Evolutionary conservation across 2,329 filamentous ascomycete genomes (phyloP).

Genomic region (Trichoderma sp.): DNA sequence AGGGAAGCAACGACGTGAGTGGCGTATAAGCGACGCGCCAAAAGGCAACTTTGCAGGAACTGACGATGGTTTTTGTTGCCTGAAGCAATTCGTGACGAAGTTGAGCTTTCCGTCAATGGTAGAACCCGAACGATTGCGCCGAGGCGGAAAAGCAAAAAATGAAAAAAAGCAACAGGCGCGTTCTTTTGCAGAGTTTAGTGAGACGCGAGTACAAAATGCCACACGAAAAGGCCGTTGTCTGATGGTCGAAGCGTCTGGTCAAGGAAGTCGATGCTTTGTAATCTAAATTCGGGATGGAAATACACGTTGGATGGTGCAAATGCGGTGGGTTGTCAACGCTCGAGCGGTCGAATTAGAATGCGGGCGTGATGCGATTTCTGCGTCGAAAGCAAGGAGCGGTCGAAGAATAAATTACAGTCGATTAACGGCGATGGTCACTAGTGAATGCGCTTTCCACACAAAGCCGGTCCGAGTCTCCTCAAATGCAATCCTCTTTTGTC

Average conservation of each 20-base stretch:
- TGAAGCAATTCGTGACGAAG: not conserved
- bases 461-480: slow-evolving; percentile 21
- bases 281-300: not conserved
- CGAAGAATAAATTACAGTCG: slow-evolving; percentile 33
- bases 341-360: slow-evolving; percentile 19
- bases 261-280: not conserved
- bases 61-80: not conserved
- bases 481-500: slow-evolving; percentile 6
- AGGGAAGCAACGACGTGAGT: slow-evolving; percentile 13
- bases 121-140: not conserved
- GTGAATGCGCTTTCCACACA: slow-evolving; percentile 30
- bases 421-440: slow-evolving; percentile 33
- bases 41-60: not conserved
- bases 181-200: not conserved
- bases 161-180: not conserved
- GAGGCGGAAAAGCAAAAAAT: not conserved
- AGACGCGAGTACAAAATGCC: not conserved
- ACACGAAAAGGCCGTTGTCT: not conserved
- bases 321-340: slow-evolving; percentile 9
- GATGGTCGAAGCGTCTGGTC: not conserved
- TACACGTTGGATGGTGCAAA: slow-evolving; percentile 4
- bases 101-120: slow-evolving; percentile 9
- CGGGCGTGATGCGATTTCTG: not conserved
- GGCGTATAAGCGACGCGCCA: slow-evolving; percentile 2
- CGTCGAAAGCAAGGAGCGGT: slow-evolving; percentile 26